Conservation (phyloP, 106 monocot genomes). For the Dactylorhiza incarnata region DNA sequence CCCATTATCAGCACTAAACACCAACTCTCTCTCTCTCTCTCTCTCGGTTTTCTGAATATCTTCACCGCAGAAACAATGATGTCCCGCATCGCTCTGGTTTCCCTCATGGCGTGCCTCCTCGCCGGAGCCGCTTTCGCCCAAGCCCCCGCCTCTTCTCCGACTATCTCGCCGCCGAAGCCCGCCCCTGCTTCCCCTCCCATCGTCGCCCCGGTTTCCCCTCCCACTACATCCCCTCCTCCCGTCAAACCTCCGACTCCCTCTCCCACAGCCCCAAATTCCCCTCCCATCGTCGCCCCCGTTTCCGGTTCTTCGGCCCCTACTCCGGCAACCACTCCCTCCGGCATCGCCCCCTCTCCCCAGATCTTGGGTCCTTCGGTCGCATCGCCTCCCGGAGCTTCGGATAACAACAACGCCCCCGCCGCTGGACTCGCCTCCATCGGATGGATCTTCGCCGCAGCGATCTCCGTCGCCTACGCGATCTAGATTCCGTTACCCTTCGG, state of each 20-base stretch:
- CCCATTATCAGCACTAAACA: neutral
- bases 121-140: neutral
- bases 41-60: too few species aligned
- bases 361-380: neutral
- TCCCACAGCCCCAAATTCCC: neutral
- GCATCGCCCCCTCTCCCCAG: neutral
- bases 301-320: neutral
- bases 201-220: neutral
- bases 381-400: neutral
- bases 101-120: neutral
- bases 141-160: neutral
- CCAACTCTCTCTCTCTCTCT: neutral
- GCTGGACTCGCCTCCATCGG: neutral
- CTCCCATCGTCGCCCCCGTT: neutral
- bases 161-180: neutral
- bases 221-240: neutral
- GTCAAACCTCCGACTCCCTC: neutral
- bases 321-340: neutral
- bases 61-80: too few species aligned
- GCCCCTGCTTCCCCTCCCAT: neutral
- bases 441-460: slow-evolving; percentile 1
- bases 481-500: neutral
- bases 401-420: neutral
- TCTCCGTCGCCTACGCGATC: slow-evolving; percentile 5
- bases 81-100: neutral